Percentiles rank a stretch among this genome's conserved stretches.
Evolutionary conservation across 2,329 filamentous ascomycete genomes (phyloP).

Genomic region (Fusarium avenaceum): DNA sequence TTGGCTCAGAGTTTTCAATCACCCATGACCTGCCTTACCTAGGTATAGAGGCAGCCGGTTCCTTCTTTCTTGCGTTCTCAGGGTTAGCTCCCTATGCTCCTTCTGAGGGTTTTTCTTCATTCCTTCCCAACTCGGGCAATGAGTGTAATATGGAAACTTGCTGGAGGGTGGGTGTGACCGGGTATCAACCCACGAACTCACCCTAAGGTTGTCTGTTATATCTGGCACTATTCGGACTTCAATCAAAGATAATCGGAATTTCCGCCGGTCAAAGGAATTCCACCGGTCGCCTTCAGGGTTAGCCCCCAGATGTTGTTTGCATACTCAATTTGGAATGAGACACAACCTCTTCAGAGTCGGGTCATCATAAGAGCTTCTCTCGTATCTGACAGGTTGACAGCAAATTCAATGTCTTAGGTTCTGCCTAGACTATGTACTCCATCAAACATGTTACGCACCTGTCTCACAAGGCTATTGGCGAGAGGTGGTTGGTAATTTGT

Average conservation of each 20-base stretch:
- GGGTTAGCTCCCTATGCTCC: background rate
- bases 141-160: background rate
- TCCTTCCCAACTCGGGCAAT: slow-evolving; percentile 5
- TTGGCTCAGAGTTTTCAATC: slow-evolving; percentile 22
- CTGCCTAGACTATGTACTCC: too few species aligned
- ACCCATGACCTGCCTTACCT: slow-evolving; percentile 8
- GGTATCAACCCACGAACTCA: too few species aligned
- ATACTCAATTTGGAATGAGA: background rate
- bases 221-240: too few species aligned
- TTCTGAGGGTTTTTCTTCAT: background rate
- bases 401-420: too few species aligned
- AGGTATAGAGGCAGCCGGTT: slow-evolving; percentile 23
- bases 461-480: too few species aligned
- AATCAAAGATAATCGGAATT: too few species aligned
- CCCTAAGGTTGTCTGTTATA: too few species aligned
- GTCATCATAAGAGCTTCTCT: too few species aligned
- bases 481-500: background rate
- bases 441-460: too few species aligned
- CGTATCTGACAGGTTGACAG: too few species aligned
- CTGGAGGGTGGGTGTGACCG: background rate
- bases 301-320: background rate
- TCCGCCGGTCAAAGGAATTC: too few species aligned
- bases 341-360: background rate
- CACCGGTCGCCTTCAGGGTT: too few species aligned
- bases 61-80: background rate